Base-by-base conservation (phyloP, 2,329 filamentous ascomycete genomes). In the Nothomitra cinnamomea region DNA sequence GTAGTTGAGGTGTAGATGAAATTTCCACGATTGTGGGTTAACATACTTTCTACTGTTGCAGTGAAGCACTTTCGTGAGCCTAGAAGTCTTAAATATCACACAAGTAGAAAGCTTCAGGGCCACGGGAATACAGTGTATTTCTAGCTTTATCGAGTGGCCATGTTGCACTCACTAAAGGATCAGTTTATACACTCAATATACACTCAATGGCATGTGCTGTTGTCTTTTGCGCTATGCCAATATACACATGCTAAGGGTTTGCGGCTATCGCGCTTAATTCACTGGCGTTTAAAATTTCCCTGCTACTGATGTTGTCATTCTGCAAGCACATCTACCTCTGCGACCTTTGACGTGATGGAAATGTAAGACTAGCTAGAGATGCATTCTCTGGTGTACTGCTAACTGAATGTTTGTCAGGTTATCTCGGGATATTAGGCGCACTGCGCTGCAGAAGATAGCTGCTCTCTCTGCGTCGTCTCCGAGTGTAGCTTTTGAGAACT, bases 381-480 rank as follows among this genome's bases (percentile, higher is more conserved):
- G 8, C 22, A 28, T 42, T 28, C 38, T 42, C 17, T n/a, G 6
- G 21, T 10, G 2, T 15, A 15, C 5, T 36, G 22, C 15, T 49
- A 36, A 40, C 41, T 53, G 21, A 48, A 54, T 42, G 49, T 51
- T 24, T 35, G 47, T 38, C 10, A 65, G 53, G 56, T 77, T 77
- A 67, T 68, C 72, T 58, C 72, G 73, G 63, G 71, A 78, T 60
- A 74, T 83, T 57, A 78, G 80, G 63, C 76, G 75, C 58, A 73
- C 72, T 63, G 80, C 80, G 59, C 70, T 83, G 54, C 71, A 82
- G 66, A 82, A 79, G 68, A 81, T 83, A 59, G 80, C 80, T 42
- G 72, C 73, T 47, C 70, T 83, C 53, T 81, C 80, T 13, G 77
- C 79, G 25, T 69, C 72, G 42, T 75, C 69, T 63, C 68, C 77